phyloP scores from a whole-genome alignment of 768 basidiomycete species.

The Mycena chlorophos region DNA sequence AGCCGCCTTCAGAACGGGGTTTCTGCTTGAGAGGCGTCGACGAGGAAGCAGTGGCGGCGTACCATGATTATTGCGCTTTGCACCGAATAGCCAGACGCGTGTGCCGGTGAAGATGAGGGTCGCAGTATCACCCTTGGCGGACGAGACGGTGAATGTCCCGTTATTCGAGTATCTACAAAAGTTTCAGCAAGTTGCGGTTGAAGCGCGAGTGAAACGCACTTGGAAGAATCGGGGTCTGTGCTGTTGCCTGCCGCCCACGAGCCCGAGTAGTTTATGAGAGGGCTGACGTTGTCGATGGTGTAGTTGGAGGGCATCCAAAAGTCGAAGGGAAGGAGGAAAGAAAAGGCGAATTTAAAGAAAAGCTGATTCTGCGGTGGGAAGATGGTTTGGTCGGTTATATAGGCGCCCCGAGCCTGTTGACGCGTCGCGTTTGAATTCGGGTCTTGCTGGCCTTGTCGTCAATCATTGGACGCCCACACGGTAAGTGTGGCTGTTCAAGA shows the following conservation, averaged over 20 bases:
- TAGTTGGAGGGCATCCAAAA: slow-evolving; percentile 21
- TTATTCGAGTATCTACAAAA: slow-evolving; percentile 35
- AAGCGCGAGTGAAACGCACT: neutral
- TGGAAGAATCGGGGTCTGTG: slow-evolving; percentile 14
- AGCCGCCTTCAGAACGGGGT: slow-evolving; percentile 18
- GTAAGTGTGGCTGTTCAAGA: too few species aligned
- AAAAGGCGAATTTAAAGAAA: neutral
- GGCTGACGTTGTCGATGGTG: slow-evolving; percentile 31
- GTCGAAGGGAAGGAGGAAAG: neutral
- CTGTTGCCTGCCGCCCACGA: slow-evolving; percentile 24
- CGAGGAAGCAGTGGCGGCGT: neutral
- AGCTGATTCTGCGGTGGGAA: neutral
- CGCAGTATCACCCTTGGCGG: slow-evolving; percentile 28
- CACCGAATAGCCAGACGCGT: slow-evolving; percentile 38
- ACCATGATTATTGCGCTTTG: slow-evolving; percentile 37
- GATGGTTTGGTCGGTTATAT: neutral
- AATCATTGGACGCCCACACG: too few species aligned
- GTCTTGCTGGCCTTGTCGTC: too few species aligned
- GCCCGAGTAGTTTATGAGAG: slow-evolving; percentile 26
- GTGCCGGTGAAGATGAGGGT: slow-evolving; percentile 41
- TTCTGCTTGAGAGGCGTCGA: neutral
- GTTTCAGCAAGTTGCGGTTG: neutral
- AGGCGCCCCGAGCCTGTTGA: neutral
- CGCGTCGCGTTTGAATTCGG: neutral
- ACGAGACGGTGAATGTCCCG: slow-evolving; percentile 36